Evolutionary conservation across 139 green algal genomes (phyloP).

Genomic region (Tetraselmis chui): DNA sequence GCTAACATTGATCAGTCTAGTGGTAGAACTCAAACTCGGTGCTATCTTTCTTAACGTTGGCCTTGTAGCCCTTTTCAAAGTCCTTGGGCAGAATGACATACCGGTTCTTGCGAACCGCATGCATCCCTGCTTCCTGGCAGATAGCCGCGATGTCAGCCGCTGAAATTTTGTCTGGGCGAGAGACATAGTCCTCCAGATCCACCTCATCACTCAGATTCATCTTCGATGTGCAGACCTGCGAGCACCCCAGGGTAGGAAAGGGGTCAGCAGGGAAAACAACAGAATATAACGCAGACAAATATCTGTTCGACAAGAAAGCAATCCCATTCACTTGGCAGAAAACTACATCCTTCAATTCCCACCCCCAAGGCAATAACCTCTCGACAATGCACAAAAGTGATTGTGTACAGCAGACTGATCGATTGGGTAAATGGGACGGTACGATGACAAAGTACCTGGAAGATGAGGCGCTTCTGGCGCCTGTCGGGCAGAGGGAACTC

Average conservation of each 20-base stretch:
- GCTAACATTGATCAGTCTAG: conserved; percentile 29
- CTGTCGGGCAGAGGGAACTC: conserved; percentile 97
- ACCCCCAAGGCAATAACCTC: too few relatives aligned
- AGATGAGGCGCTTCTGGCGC: conserved; percentile 96
- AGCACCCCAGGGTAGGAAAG: too few relatives aligned
- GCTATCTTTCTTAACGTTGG: conserved; percentile 85
- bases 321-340: too few relatives aligned
- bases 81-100: conserved; percentile 99
- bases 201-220: conserved; percentile 99
- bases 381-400: background rate
- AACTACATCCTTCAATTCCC: too few relatives aligned
- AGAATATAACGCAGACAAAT: too few relatives aligned
- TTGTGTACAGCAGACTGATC: background rate
- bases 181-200: conserved; percentile 98
- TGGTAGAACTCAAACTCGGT: conserved; percentile 97
- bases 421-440: background rate
- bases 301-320: too few relatives aligned
- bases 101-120: conserved; percentile 91
- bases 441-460: conserved; percentile 65
- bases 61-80: conserved; percentile 98
- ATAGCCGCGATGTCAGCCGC: conserved; percentile 90
- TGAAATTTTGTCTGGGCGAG: conserved; percentile 93
- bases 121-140: conserved; percentile 80
- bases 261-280: too few relatives aligned
- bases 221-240: conserved; percentile 89